These are phyloP conservation scores for Bryum argenteum DNA, from an alignment of 225 moss, liverwort and hornwort species.

Conservation along the genomic window DNA sequence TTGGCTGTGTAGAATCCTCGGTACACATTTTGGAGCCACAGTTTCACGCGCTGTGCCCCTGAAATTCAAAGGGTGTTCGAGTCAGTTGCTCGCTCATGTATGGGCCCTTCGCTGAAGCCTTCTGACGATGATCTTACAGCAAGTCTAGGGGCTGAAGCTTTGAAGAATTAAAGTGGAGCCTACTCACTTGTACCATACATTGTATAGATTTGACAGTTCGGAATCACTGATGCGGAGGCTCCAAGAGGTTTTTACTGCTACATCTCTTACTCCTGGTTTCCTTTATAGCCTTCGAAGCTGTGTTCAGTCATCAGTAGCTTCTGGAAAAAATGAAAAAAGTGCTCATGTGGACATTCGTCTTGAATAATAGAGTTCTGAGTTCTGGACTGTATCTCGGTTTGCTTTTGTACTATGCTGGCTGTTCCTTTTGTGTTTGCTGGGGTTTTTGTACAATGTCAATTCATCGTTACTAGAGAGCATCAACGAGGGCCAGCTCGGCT, in stretches of 20 bases:
- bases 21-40: constrained; percentile 96
- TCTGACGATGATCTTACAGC: constrained; percentile 85
- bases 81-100: constrained; percentile 95
- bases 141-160: constrained; percentile 65
- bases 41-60: constrained; percentile 94
- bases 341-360: constrained; percentile 21
- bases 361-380: constrained; percentile 23
- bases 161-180: constrained; percentile 65
- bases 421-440: neutral
- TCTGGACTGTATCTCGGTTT: constrained; percentile 17
- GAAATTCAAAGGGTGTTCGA: constrained; percentile 97
- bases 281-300: constrained; percentile 26
- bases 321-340: constrained; percentile 5
- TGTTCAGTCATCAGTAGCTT: constrained; percentile 12
- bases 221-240: constrained; percentile 16
- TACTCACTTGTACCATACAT: constrained; percentile 43
- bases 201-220: constrained; percentile 28
- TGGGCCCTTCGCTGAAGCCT: constrained; percentile 78
- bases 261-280: constrained; percentile 3
- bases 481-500: too few species aligned
- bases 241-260: constrained; percentile 24
- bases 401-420: neutral
- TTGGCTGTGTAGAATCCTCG: constrained; percentile 78
- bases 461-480: too few species aligned
- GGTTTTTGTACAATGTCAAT: too few species aligned